phyloP scores from a whole-genome alignment of 306 rosid genomes.

The Acacia melanoxylon region DNA sequence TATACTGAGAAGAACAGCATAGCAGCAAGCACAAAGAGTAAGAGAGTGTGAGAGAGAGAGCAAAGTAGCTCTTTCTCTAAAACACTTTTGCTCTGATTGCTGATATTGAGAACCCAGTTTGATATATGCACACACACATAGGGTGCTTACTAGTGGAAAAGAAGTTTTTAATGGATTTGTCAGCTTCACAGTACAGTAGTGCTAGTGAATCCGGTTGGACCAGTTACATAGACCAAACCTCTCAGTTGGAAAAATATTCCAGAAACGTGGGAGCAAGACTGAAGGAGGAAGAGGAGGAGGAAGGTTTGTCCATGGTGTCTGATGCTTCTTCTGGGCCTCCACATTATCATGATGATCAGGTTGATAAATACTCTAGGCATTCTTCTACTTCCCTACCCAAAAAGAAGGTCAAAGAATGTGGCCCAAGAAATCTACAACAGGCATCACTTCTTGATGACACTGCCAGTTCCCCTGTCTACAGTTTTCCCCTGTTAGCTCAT shows the following conservation, averaged over 20 bases:
- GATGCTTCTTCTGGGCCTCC: constrained; percentile 97
- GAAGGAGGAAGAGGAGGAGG: constrained; percentile 43
- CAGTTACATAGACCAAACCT: constrained; percentile 69
- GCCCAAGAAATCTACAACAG: constrained; percentile 44
- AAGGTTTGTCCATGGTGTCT: constrained; percentile 84
- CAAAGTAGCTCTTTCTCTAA: constrained; percentile 12
- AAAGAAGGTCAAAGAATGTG: constrained; percentile 48
- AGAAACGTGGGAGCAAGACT: constrained; percentile 18
- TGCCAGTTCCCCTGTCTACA: constrained; percentile 74
- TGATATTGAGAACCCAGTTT: constrained; percentile 10
- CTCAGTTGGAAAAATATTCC: constrained; percentile 45
- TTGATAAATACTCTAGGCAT: constrained; percentile 36
- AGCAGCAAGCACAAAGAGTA: constrained; percentile 24
- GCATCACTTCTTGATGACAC: constrained; percentile 78
- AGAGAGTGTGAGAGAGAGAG: neutral
- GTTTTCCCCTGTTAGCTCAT: constrained; percentile 49
- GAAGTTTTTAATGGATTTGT: constrained; percentile 52
- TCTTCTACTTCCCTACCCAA: constrained; percentile 39
- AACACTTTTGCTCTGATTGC: constrained; percentile 25
- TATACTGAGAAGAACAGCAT: constrained; percentile 26
- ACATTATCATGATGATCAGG: constrained; percentile 44
- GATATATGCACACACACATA: neutral
- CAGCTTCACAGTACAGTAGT: constrained; percentile 60
- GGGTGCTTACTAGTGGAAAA: constrained; percentile 14
- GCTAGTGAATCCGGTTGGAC: constrained; percentile 98